phyloP scores from a whole-genome alignment of 306 rosid genomes.

The Corylus heterophylla region DNA sequence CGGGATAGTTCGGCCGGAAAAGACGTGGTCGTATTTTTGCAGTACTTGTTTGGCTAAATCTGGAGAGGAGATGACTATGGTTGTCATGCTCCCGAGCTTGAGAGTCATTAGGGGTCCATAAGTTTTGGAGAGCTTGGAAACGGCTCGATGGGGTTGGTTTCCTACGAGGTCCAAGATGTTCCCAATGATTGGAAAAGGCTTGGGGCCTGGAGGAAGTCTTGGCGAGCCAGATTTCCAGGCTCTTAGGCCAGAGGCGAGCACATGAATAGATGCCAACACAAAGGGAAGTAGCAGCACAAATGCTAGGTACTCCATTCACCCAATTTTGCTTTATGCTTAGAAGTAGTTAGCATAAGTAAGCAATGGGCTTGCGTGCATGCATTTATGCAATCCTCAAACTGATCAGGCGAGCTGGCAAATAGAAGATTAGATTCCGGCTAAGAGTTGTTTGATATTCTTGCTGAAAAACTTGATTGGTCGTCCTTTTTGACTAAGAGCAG shows the following conservation, averaged over 20 bases:
- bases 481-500: too few relatives aligned
- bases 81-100: slow-evolving; percentile 26
- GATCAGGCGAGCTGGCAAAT: too few relatives aligned
- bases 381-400: too few relatives aligned
- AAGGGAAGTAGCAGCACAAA: too few relatives aligned
- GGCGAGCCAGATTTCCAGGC: background rate
- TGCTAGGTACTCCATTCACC: too few relatives aligned
- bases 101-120: slow-evolving; percentile 34
- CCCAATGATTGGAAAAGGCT: slow-evolving; percentile 47
- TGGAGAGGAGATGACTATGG: slow-evolving; percentile 30
- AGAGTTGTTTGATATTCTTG: too few relatives aligned
- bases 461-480: too few relatives aligned
- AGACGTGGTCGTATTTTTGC: slow-evolving; percentile 1
- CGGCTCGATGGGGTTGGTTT: slow-evolving; percentile 32
- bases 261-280: background rate
- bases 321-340: too few relatives aligned
- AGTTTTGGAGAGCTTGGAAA: slow-evolving; percentile 22
- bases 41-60: slow-evolving; percentile 20
- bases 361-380: too few relatives aligned
- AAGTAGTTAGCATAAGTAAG: too few relatives aligned
- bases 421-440: too few relatives aligned
- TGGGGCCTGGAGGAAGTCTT: slow-evolving; percentile 53
- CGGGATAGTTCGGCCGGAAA: slow-evolving; percentile 1
- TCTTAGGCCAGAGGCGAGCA: background rate
- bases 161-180: slow-evolving; percentile 45